phyloP scores from a whole-genome alignment of 176 grass and related monocot genomes.

The Musa acuminata region DNA sequence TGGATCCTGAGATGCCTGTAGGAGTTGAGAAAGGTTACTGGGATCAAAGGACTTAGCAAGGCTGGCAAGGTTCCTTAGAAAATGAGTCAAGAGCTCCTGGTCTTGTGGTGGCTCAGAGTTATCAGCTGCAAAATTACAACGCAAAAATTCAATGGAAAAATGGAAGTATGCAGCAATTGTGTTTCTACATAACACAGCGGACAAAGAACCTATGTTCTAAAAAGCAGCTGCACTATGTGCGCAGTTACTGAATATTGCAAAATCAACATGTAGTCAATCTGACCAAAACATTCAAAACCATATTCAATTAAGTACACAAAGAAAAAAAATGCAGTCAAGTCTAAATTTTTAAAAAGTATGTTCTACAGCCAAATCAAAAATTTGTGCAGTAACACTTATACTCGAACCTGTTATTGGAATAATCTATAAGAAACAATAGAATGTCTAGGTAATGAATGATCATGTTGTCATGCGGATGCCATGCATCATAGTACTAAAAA shows the following conservation, averaged over 20 bases:
- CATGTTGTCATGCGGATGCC: not conserved
- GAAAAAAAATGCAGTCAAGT: too few species aligned
- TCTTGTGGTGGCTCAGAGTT: slow-evolving; percentile 42
- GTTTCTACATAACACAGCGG: not conserved
- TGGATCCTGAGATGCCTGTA: slow-evolving; percentile 64
- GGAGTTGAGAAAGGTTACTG: slow-evolving; percentile 62
- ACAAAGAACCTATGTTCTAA: not conserved
- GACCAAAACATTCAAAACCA: too few species aligned
- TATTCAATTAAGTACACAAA: too few species aligned
- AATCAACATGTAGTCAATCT: too few species aligned
- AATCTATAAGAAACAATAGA: too few species aligned
- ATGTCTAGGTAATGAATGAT: too few species aligned
- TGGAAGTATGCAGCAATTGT: not conserved
- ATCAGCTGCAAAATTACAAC: slow-evolving; percentile 50
- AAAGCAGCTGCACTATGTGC: not conserved
- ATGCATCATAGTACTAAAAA: not conserved
- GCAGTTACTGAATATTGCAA: not conserved
- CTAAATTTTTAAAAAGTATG: too few species aligned
- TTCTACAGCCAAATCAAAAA: too few species aligned
- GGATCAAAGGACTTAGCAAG: slow-evolving; percentile 78
- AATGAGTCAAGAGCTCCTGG: slow-evolving; percentile 58
- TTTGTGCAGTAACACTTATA: too few species aligned
- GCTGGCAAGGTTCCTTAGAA: slow-evolving; percentile 59
- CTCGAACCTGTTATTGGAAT: too few species aligned
- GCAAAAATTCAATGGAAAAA: slow-evolving; percentile 15